Base-by-base conservation (phyloP, 2,329 filamentous ascomycete species). In the Penicillium italicum region DNA sequence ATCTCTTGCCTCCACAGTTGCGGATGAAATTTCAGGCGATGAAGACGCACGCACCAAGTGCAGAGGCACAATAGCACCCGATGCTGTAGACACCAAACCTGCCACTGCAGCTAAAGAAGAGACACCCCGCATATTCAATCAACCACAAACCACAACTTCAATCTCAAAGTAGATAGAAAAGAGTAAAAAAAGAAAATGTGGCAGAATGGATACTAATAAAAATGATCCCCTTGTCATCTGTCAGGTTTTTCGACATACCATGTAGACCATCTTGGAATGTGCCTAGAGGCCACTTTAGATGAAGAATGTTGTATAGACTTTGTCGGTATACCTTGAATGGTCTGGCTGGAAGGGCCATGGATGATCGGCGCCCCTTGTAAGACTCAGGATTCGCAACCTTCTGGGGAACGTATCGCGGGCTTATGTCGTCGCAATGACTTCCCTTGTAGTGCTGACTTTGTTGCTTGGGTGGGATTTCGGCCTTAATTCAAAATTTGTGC, bases 81-180 rank as follows among this genome's bases (percentile, higher is more conserved):
- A 66, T 10, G 48, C 57, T 6, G 56, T 49, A 24, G 50, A 41
- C 8, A 56, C 18, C 31, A 57, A 24, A 38, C 47, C 55, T 50
- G 53, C 56, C 36, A 65, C 8, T 22, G 56, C 51, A 55, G 48
- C 31, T n/a, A 56, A 43, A 38, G 47, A 59, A 18, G 59, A 26
- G 28, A 55, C 43, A 6, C 56, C 40, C 42, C 58, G 49, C 65
- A 67, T 67, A 53, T 41, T 64, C 30, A 49, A 49, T 45, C 53
- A 14, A 48, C 40, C 18, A 33, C 28, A 33, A 30, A 38, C 54
- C 53, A 34, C 41, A 42, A 56, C 44, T 53, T 51, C 57, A 45
- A 44, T 41, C 46, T 54, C 41, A n/a, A 55, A 51, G 37, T 33
- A 51, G 12, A 9, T 50, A 28, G 41, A 46, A 36, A 43, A 28